Conservation (phyloP, 2,329 filamentous ascomycete species). For the Aspergillus niger region DNA sequence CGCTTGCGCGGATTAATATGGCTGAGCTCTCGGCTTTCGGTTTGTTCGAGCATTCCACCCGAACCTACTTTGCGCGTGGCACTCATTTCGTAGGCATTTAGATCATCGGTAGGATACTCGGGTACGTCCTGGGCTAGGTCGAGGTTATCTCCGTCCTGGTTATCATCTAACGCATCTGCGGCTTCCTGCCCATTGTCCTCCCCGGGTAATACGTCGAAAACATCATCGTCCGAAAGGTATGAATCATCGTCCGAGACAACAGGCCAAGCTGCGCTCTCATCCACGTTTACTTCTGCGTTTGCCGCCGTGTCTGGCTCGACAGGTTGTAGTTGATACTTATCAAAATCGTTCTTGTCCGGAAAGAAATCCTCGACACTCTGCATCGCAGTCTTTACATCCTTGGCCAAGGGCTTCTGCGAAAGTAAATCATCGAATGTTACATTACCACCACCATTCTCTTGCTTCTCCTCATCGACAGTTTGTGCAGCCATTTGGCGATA, state of each 20-base stretch:
- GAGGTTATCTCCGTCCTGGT: conserved; percentile 27
- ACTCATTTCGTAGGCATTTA: neutral
- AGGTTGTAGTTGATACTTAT: conserved; percentile 23
- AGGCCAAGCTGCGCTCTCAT: conserved; percentile 62
- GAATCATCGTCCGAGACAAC: conserved; percentile 45
- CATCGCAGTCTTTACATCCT: conserved; percentile 70
- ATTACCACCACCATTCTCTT: conserved; percentile 45
- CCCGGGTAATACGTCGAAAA: conserved; percentile 27
- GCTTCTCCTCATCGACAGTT: conserved; percentile 66
- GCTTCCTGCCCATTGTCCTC: conserved; percentile 20
- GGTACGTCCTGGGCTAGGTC: conserved; percentile 21
- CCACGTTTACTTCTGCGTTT: conserved; percentile 56
- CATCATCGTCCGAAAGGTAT: conserved; percentile 47
- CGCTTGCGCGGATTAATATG: conserved; percentile 14
- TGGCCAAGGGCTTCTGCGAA: conserved; percentile 54
- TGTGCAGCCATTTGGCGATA: conserved; percentile 66
- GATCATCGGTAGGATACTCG: neutral
- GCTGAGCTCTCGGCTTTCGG: neutral
- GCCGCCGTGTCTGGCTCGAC: conserved; percentile 14
- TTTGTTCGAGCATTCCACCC: neutral
- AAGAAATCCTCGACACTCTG: conserved; percentile 88
- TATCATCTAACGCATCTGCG: conserved; percentile 12
- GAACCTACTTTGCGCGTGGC: neutral
- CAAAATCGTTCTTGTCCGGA: conserved; percentile 60
- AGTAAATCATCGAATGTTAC: conserved; percentile 69